These are phyloP conservation scores for Strobilomyces confusus DNA, from an alignment of 768 basidiomycete genomes.

Conservation along the genomic window DNA sequence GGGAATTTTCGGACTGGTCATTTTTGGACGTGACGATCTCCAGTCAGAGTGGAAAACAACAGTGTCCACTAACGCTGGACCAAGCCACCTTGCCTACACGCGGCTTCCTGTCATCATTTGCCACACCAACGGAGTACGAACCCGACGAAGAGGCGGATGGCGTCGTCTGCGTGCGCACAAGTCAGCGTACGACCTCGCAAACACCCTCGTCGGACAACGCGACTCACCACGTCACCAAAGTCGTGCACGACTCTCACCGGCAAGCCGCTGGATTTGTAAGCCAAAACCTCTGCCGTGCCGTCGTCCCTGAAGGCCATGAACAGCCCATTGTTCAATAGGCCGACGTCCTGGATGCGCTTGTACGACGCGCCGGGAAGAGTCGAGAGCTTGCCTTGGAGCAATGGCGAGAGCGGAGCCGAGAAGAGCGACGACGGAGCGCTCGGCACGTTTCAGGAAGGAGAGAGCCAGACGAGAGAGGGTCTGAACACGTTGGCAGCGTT, in stretches of 20 bases:
- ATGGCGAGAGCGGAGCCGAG: conserved; percentile 45
- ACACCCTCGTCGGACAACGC: background rate
- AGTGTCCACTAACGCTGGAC: conserved; percentile 64
- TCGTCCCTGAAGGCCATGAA: conserved; percentile 57
- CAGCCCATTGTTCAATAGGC: conserved; percentile 50
- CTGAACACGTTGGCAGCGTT: conserved; percentile 4
- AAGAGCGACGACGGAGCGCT: conserved; percentile 16
- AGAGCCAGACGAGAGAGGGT: conserved; percentile 35
- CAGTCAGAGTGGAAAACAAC: conserved; percentile 75
- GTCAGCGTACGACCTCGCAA: background rate
- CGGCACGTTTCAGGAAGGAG: conserved; percentile 13
- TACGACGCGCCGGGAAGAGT: conserved; percentile 44
- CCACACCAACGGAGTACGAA: conserved; percentile 56
- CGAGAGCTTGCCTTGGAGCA: conserved; percentile 45
- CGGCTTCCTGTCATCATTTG: conserved; percentile 46
- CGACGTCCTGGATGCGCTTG: conserved; percentile 56
- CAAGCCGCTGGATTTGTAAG: conserved; percentile 37
- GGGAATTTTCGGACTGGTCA: background rate
- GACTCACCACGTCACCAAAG: conserved; percentile 51
- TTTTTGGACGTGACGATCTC: conserved; percentile 34
- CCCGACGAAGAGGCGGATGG: conserved; percentile 39
- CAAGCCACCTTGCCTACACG: conserved; percentile 65
- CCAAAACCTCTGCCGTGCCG: conserved; percentile 55
- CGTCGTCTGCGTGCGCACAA: conserved; percentile 32
- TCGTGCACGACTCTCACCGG: conserved; percentile 46